These are phyloP conservation scores for Clarireedia monteithiana DNA, from an alignment of 2,329 filamentous ascomycete genomes.

Conservation along the genomic window DNA sequence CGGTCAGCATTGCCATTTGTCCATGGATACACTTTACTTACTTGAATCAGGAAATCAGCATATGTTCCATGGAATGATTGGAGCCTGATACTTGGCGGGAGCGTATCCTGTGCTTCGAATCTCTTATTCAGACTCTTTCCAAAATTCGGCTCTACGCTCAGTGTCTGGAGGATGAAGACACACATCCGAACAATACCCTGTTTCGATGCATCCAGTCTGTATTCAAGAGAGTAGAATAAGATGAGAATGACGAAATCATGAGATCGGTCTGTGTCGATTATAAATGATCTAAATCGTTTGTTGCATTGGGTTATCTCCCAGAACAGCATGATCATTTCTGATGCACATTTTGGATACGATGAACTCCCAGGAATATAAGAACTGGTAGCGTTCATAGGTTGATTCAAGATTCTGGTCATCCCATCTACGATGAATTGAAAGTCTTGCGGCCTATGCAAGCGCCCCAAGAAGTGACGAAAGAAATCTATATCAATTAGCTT, in stretches of 20 bases:
- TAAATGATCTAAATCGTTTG: constrained; percentile 91
- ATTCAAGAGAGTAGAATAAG: constrained; percentile 86
- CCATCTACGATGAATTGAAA: constrained; percentile 97
- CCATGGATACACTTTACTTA: constrained; percentile 29
- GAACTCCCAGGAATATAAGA: constrained; percentile 86
- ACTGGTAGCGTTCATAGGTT: constrained; percentile 80
- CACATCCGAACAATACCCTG: constrained; percentile 95
- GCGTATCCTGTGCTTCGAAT: constrained; percentile 81
- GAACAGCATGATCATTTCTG: constrained; percentile 93
- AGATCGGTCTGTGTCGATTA: constrained; percentile 88
- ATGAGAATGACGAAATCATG: constrained; percentile 90
- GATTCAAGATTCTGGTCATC: constrained; percentile 86
- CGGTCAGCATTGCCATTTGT: constrained; percentile 19
- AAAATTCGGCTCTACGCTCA: constrained; percentile 89
- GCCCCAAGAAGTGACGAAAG: constrained; percentile 75
- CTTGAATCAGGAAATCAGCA: constrained; percentile 87
- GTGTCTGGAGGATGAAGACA: constrained; percentile 88
- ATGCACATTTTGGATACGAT: constrained; percentile 72
- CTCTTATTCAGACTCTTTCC: constrained; percentile 81
- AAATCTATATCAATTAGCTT: constrained; percentile 43
- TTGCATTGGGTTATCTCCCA: constrained; percentile 98
- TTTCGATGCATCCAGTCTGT: constrained; percentile 76
- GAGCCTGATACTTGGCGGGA: constrained; percentile 75
- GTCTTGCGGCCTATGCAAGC: constrained; percentile 86
- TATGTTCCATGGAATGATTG: constrained; percentile 82